Percentiles rank a stretch among this genome's conserved stretches.
Evolutionary conservation across 768 basidiomycete genomes (phyloP).

Genomic region (Gloeostereum incarnatum): DNA sequence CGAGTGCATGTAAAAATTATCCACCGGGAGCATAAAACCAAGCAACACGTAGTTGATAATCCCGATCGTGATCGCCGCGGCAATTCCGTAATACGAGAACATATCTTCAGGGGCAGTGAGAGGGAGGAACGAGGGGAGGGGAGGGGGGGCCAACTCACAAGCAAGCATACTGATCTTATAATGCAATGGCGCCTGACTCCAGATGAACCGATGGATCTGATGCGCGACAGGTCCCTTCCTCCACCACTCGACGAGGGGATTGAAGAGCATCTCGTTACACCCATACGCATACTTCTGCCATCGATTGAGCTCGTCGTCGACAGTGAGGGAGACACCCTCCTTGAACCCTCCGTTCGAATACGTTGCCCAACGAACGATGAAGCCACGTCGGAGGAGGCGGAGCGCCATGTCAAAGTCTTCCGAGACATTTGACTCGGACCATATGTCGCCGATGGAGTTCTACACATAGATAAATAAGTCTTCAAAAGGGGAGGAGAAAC

Average conservation of each 20-base stretch:
- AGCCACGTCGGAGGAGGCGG: slow-evolving; percentile 50
- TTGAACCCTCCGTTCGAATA: slow-evolving; percentile 83
- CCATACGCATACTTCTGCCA: slow-evolving; percentile 78
- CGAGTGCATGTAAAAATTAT: slow-evolving; percentile 69
- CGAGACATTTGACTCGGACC: slow-evolving; percentile 69
- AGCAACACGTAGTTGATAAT: slow-evolving; percentile 69
- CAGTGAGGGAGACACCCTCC: slow-evolving; percentile 83
- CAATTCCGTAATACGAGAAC: slow-evolving; percentile 63
- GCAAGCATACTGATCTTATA: slow-evolving; percentile 78
- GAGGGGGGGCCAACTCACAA: slow-evolving; percentile 30
- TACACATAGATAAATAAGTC: too few relatives aligned
- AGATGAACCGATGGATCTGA: slow-evolving; percentile 68
- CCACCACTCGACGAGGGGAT: slow-evolving; percentile 73
- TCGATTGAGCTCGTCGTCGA: slow-evolving; percentile 82
- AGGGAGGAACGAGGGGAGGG: slow-evolving; percentile 1
- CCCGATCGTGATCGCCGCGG: slow-evolving; percentile 55
- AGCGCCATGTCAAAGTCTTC: slow-evolving; percentile 83
- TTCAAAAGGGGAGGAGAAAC: too few relatives aligned
- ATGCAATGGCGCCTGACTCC: slow-evolving; percentile 68
- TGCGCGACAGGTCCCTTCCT: slow-evolving; percentile 66
- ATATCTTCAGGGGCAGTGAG: slow-evolving; percentile 24
- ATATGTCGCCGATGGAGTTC: slow-evolving; percentile 47
- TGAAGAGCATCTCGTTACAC: slow-evolving; percentile 71
- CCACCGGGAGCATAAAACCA: slow-evolving; percentile 64
- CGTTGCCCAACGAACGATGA: slow-evolving; percentile 74